These are phyloP conservation scores for Vitis vinifera DNA, from an alignment of 164 flowering plant species.

Conservation along the genomic window ASM3070453v1 NC_081805.1:5859001-5859500, in stretches of 20 bases:
- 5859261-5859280: not conserved
- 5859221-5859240: not conserved
- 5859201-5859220: not conserved
- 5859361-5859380: slow-evolving; percentile 80
- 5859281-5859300: not conserved
- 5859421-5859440: not conserved
- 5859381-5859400: slow-evolving; percentile 92
- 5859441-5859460: not conserved
- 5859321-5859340: slow-evolving; percentile 68
- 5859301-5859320: not conserved
- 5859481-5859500: not conserved
- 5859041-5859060: not conserved
- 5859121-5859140: not conserved
- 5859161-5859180: not conserved
- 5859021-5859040: not conserved
- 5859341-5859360: slow-evolving; percentile 69
- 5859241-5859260: not conserved
- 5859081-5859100: not conserved
- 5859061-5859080: not conserved
- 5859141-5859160: not conserved
- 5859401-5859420: slow-evolving; percentile 67
- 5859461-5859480: no score
- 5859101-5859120: not conserved
- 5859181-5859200: not conserved
- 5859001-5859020: not conserved